Evolutionary conservation across 2,329 filamentous ascomycete species (phyloP).

Genomic region (Aspergillaceae sp.): DNA sequence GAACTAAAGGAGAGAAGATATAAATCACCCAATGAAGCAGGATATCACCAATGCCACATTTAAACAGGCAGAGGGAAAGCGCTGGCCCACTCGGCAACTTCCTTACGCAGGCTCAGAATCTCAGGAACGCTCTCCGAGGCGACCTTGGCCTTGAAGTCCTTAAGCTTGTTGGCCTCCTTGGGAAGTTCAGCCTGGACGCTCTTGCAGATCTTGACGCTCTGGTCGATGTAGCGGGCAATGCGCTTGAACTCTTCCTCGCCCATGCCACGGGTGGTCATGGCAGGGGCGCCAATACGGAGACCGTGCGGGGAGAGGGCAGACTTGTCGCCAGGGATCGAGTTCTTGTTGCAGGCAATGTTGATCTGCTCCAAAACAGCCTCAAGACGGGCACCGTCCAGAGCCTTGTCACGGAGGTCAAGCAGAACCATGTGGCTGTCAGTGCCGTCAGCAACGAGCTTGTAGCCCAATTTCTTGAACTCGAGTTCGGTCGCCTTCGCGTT

Average conservation of each 20-base stretch:
- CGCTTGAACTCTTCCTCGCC: constrained; percentile 84
- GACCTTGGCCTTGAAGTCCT: constrained; percentile 97
- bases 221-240: constrained; percentile 82
- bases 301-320: constrained; percentile 89
- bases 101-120: constrained; percentile 78
- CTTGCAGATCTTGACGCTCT: constrained; percentile 81
- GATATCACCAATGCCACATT: constrained; percentile 8
- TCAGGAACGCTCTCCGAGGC: constrained; percentile 66
- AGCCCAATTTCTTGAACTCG: constrained; percentile 61
- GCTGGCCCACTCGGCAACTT: constrained; percentile 79
- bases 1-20: constrained; percentile 7
- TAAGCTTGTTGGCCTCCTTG: constrained; percentile 98
- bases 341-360: constrained; percentile 99
- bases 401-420: constrained; percentile 79
- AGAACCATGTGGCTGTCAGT: constrained; percentile 97
- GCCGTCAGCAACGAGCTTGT: constrained; percentile 84
- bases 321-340: constrained; percentile 95
- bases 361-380: constrained; percentile 95
- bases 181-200: constrained; percentile 75
- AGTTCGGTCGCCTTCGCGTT: constrained; percentile 83
- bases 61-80: constrained; percentile 76
- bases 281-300: constrained; percentile 91
- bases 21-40: background rate
- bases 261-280: constrained; percentile 95
- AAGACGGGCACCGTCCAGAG: constrained; percentile 81